Evolutionary conservation across 345 rosid genomes (phyloP).

Genomic region (Citrus sinensis): DNA sequence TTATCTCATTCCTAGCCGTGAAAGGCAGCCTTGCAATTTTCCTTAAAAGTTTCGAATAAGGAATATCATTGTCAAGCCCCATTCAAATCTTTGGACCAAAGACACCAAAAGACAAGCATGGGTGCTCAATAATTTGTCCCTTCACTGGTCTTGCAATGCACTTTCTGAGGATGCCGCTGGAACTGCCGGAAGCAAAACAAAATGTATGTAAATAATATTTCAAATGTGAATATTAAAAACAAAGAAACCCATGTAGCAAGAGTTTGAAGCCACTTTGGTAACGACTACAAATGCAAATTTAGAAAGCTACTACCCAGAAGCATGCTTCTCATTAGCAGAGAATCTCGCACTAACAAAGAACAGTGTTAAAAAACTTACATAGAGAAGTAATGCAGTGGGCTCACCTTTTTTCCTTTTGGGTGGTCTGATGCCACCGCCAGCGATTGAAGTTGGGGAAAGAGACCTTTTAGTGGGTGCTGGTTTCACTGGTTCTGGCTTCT

Average conservation of each 20-base stretch:
- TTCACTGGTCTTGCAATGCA: neutral
- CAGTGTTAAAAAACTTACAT: too few relatives aligned
- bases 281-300: neutral
- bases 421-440: constrained; percentile 41
- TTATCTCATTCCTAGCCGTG: neutral
- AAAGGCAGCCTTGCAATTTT: neutral
- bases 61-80: neutral
- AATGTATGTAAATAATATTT: neutral
- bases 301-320: neutral
- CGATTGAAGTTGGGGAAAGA: constrained; percentile 40
- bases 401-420: constrained; percentile 69
- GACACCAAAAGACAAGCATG: neutral
- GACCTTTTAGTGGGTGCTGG: constrained; percentile 50
- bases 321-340: neutral
- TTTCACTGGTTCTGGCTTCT: constrained; percentile 42
- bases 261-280: neutral
- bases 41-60: neutral
- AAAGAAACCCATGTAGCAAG: neutral
- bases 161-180: neutral
- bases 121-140: neutral
- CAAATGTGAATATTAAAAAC: neutral
- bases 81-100: neutral
- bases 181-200: neutral
- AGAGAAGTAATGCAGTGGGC: neutral
- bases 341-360: neutral